phyloP scores from a whole-genome alignment of 257 asterid species.

The Galeopsis tetrahit region DNA sequence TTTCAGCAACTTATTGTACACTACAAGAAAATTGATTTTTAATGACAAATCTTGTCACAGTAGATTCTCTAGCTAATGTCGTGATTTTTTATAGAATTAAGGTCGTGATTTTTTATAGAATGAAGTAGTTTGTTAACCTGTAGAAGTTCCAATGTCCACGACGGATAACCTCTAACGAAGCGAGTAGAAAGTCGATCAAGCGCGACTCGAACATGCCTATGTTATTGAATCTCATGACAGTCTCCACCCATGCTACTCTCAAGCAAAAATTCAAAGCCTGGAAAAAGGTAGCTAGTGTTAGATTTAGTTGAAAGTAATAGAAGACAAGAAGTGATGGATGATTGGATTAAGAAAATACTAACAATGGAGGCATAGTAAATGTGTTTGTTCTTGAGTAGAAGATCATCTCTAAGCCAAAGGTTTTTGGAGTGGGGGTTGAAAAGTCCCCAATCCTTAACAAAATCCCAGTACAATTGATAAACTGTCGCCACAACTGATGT shows the following conservation, averaged over 20 bases:
- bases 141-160: conserved; percentile 99
- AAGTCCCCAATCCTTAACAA: conserved; percentile 95
- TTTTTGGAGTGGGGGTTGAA: conserved; percentile 65
- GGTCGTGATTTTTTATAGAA: not conserved
- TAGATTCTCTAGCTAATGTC: too few species aligned
- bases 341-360: conserved; percentile 36
- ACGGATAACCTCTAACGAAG: conserved; percentile 88
- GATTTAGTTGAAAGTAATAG: too few species aligned
- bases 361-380: conserved; percentile 88
- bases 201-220: conserved; percentile 61
- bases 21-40: too few species aligned
- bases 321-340: not conserved
- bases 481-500: conserved; percentile 80
- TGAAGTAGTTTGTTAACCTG: conserved; percentile 48
- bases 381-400: conserved; percentile 68
- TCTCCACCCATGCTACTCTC: conserved; percentile 93
- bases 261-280: conserved; percentile 76
- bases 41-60: too few species aligned
- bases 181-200: conserved; percentile 73
- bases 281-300: too few species aligned
- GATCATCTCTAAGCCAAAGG: conserved; percentile 80
- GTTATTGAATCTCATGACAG: conserved; percentile 61
- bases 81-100: too few species aligned
- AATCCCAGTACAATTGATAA: conserved; percentile 96
- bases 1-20: too few species aligned